Conservation (phyloP, 2,329 filamentous ascomycete species). For the Nothopassalora personata region DNA sequence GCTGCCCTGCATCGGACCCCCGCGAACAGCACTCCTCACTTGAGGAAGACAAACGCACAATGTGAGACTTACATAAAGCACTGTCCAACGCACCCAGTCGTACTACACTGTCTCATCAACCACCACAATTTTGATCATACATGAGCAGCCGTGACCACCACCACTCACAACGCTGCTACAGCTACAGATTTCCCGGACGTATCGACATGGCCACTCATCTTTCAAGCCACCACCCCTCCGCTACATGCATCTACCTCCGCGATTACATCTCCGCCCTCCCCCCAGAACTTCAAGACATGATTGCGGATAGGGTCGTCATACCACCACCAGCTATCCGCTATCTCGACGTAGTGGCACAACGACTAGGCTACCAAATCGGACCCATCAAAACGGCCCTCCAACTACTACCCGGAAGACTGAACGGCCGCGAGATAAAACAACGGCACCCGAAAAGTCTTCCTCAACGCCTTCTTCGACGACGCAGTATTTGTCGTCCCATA, state of each 20-base stretch:
- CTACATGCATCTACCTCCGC: no score
- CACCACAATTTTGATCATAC: no score
- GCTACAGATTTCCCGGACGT: background rate
- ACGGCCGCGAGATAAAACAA: background rate
- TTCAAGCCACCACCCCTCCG: no score
- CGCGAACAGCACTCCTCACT: no score
- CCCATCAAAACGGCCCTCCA: background rate
- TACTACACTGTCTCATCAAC: no score
- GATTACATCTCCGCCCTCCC: background rate
- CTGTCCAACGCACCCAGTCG: no score
- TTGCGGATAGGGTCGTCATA: background rate
- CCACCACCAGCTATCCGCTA: background rate
- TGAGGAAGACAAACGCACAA: no score
- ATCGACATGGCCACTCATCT: background rate
- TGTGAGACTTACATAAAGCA: no score
- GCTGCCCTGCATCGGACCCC: no score
- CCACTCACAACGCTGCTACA: background rate
- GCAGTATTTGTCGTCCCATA: background rate
- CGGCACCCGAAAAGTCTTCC: background rate
- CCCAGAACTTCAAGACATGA: background rate
- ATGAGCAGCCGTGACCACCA: no score
- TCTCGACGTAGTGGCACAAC: background rate
- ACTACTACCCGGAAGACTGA: background rate
- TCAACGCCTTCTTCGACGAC: background rate
- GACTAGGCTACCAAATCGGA: background rate